phyloP scores from a whole-genome alignment of 495 filamentous ascomycete genomes.

The Penicillium odoratum region DNA sequence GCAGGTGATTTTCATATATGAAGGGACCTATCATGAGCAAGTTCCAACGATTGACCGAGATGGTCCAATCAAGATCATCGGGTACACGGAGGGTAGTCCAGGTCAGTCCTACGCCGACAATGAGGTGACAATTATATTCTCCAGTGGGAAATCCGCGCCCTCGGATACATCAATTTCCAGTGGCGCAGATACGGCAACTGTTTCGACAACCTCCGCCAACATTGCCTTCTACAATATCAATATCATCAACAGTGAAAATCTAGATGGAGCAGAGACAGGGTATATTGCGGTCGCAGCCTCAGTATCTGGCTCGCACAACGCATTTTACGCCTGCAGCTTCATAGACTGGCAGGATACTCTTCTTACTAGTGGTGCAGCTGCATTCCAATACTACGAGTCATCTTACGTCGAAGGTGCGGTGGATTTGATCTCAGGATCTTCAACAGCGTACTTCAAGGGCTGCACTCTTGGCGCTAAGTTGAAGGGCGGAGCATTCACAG shows the following conservation, averaged over 20 bases:
- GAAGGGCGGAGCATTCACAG: not conserved
- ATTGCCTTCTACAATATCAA: slow-evolving; percentile 6
- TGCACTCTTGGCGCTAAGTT: slow-evolving; percentile 4
- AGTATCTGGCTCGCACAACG: not conserved
- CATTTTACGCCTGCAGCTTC: slow-evolving; percentile 5
- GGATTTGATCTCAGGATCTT: not conserved
- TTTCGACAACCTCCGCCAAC: not conserved
- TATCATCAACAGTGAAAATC: slow-evolving; percentile 1
- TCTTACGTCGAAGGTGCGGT: slow-evolving; percentile 7
- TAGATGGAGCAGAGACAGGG: slow-evolving; percentile 1
- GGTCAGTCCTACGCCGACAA: slow-evolving; percentile 3
- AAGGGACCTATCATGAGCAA: no score
- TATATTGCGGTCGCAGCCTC: not conserved
- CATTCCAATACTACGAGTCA: slow-evolving; percentile 6
- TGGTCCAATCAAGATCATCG: not conserved
- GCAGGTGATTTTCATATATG: not conserved
- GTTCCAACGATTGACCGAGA: no score
- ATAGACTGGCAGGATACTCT: slow-evolving; percentile 3
- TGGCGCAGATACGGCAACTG: not conserved
- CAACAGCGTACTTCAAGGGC: slow-evolving; percentile 10
- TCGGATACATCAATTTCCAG: not conserved
- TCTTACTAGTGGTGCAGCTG: not conserved
- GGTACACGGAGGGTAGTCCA: not conserved
- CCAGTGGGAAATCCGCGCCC: not conserved
- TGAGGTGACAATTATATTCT: slow-evolving; percentile 1